These are phyloP conservation scores for Zea luxurians DNA, from an alignment of 176 grass and related monocot genomes.

Conservation along the genomic window DNA sequence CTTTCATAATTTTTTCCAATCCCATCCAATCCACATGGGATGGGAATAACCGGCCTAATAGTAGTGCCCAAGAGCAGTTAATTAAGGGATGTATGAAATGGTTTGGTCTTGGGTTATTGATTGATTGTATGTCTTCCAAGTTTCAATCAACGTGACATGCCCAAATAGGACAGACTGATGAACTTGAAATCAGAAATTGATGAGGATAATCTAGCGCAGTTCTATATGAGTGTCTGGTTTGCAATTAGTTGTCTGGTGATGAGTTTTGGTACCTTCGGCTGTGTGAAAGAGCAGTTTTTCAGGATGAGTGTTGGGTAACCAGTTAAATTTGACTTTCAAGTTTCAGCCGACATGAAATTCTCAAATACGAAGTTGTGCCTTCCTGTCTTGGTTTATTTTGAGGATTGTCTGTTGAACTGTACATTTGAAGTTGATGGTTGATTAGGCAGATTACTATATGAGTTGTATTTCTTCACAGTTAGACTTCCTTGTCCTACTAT, in stretches of 20 bases:
- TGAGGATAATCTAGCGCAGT: neutral
- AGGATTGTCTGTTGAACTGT: constrained; percentile 9
- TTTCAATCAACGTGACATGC: neutral
- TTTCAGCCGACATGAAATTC: neutral
- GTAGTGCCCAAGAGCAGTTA: neutral
- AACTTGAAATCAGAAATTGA: constrained; percentile 6
- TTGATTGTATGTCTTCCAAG: neutral
- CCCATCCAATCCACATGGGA: too few relatives aligned
- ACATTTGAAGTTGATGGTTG: neutral
- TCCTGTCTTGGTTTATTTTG: neutral
- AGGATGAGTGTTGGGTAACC: neutral
- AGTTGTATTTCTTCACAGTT: neutral
- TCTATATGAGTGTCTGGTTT: neutral
- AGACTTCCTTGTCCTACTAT: neutral
- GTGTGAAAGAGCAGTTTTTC: neutral
- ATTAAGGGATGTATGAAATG: neutral
- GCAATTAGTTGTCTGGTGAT: neutral
- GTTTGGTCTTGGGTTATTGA: neutral
- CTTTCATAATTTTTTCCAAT: too few relatives aligned
- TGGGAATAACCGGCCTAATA: too few relatives aligned
- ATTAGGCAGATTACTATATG: neutral
- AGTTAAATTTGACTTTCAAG: neutral
- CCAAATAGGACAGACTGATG: neutral
- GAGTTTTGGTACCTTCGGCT: neutral
- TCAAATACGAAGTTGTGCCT: neutral